Percentiles rank a stretch among this genome's conserved stretches.
Evolutionary conservation across 1,284 basidiomycete species (phyloP).

Genomic region (Boletellus deceptivus): DNA sequence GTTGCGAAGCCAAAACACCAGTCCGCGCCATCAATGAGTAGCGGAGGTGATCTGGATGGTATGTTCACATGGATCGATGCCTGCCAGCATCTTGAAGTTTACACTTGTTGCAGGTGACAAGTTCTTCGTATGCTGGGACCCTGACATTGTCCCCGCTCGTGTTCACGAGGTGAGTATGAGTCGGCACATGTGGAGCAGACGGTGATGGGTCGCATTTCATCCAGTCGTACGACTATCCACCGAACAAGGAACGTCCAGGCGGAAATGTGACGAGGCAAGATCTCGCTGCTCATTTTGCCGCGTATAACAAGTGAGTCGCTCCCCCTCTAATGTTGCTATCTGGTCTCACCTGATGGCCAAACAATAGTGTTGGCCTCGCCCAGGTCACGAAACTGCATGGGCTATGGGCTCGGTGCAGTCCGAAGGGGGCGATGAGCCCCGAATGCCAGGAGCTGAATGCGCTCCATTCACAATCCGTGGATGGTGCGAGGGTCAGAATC

Average conservation of each 20-base stretch:
- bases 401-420: conserved; percentile 55
- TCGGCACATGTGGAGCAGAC: no score
- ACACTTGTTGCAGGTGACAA: conserved; percentile 47
- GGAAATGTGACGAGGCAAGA: conserved; percentile 50
- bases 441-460: conserved; percentile 70
- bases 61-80: conserved; percentile 3
- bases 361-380: conserved; percentile 48
- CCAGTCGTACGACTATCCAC: conserved; percentile 65
- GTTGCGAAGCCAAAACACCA: conserved; percentile 54
- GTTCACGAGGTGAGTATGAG: conserved; percentile 46
- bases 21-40: conserved; percentile 66
- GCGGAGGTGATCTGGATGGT: conserved; percentile 63
- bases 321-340: background rate
- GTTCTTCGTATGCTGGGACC: conserved; percentile 68
- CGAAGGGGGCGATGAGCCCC: conserved; percentile 55
- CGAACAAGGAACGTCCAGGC: conserved; percentile 50
- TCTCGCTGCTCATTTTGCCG: conserved; percentile 59
- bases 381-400: conserved; percentile 53
- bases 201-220: background rate
- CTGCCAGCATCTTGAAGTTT: background rate
- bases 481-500: conserved; percentile 52
- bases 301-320: conserved; percentile 54
- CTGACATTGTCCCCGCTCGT: conserved; percentile 53
- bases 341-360: background rate
- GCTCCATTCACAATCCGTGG: conserved; percentile 63